Percentiles rank a stretch among this genome's conserved stretches.
Conservation (phyloP, 768 basidiomycete species). For the Tulasnella sp. region DNA sequence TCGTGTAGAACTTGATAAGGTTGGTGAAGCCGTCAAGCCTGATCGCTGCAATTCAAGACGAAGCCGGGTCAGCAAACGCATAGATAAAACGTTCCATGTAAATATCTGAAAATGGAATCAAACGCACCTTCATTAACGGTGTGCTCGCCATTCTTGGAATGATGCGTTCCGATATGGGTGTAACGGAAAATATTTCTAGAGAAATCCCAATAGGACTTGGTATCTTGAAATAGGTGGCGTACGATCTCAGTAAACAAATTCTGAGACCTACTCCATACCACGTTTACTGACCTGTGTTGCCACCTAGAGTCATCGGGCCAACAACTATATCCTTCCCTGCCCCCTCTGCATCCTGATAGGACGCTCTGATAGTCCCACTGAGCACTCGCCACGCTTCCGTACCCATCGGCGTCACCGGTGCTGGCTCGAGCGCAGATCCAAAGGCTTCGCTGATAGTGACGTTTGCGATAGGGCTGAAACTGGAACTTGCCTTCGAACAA, state of each 20-base stretch:
- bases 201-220: slow-evolving; percentile 46
- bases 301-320: slow-evolving; percentile 31
- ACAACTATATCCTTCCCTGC: slow-evolving; percentile 22
- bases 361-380: slow-evolving; percentile 52
- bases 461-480: too few relatives aligned
- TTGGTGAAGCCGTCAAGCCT: slow-evolving; percentile 31
- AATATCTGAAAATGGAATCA: too few relatives aligned
- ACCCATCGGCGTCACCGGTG: slow-evolving; percentile 46
- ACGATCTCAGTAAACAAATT: too few relatives aligned
- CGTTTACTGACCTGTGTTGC: slow-evolving; percentile 18
- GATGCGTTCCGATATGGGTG: slow-evolving; percentile 11
- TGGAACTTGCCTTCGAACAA: too few relatives aligned
- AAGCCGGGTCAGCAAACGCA: not conserved
- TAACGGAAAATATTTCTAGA: slow-evolving; percentile 65
- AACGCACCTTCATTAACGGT: slow-evolving; percentile 58
- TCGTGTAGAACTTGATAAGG: slow-evolving; percentile 36
- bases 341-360: slow-evolving; percentile 21
- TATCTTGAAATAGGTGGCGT: slow-evolving; percentile 30
- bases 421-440: slow-evolving; percentile 47
- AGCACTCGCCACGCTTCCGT: slow-evolving; percentile 40
- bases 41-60: slow-evolving; percentile 24
- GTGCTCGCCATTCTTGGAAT: slow-evolving; percentile 37
- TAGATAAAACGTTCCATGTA: not conserved
- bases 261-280: too few relatives aligned
- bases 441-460: slow-evolving; percentile 39